These are phyloP conservation scores for Cyclotella cryptica DNA, from an alignment of 108 stramenopile genomes.

Conservation along the genomic window DNA sequence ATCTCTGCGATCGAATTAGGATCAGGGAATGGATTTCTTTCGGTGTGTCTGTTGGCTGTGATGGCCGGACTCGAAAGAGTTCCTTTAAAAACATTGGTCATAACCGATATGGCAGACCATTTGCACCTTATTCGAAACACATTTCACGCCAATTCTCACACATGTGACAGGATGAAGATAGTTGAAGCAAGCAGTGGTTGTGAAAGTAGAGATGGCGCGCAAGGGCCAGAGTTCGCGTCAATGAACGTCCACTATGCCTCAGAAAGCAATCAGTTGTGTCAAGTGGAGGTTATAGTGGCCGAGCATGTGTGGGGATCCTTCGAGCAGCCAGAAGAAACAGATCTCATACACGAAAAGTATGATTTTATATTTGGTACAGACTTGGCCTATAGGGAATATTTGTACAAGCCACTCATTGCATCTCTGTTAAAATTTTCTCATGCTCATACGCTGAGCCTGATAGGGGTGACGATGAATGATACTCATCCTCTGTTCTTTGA, in stretches of 20 bases:
- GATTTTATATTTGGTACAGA: conserved; percentile 91
- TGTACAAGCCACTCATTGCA: conserved; percentile 84
- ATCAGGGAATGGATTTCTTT: conserved; percentile 84
- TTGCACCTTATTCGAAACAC: conserved; percentile 65
- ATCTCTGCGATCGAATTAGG: conserved; percentile 75
- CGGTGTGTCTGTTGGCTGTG: conserved; percentile 65
- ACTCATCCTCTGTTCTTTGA: conserved; percentile 82
- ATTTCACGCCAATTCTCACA: conserved; percentile 57
- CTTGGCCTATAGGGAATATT: conserved; percentile 78
- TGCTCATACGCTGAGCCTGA: conserved; percentile 57
- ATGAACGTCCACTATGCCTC: not conserved
- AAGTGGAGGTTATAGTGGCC: conserved; percentile 24
- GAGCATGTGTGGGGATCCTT: conserved; percentile 67
- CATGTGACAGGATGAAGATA: conserved; percentile 31
- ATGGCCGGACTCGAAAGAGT: conserved; percentile 8
- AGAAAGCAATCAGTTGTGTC: not conserved
- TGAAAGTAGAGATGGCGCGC: not conserved
- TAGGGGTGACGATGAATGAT: conserved; percentile 89
- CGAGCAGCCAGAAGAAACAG: not conserved
- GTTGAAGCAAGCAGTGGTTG: conserved; percentile 3
- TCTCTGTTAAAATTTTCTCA: conserved; percentile 61
- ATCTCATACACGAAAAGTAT: conserved; percentile 48
- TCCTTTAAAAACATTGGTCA: conserved; percentile 50
- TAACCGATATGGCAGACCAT: conserved; percentile 80
- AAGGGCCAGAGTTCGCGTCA: not conserved